A percentile compares a stretch with the other conserved stretches of the same genome.
Evolutionary conservation across 192 early-diverging fungal genomes (phyloP).

Genomic region (Entomortierella beljakovae): DNA sequence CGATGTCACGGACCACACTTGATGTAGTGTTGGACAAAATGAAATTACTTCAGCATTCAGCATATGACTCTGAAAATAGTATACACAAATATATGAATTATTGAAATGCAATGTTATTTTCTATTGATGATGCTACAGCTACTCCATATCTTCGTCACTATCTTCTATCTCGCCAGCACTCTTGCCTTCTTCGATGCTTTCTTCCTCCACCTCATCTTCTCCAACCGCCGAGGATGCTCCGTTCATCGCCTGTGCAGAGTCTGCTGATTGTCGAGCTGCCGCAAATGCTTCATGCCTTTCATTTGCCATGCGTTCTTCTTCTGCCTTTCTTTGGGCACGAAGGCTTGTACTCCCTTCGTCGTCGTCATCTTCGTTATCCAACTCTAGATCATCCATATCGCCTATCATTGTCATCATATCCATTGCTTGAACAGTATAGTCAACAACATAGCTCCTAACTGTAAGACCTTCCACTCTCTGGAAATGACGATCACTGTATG

Average conservation of each 20-base stretch:
- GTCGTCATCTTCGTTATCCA: constrained; percentile 24
- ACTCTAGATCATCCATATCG: constrained; percentile 42
- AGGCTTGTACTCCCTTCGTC: constrained; percentile 9
- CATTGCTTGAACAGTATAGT: constrained; percentile 93
- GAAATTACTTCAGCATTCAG: no score
- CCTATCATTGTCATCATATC: constrained; percentile 62
- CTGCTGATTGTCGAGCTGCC: constrained; percentile 24
- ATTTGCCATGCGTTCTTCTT: constrained; percentile 44
- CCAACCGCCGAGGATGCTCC: constrained; percentile 1
- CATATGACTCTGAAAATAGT: no score
- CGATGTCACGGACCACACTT: no score
- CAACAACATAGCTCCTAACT: constrained; percentile 87
- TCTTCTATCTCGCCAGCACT: constrained; percentile 19
- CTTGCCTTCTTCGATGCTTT: not conserved
- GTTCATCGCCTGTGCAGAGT: not conserved
- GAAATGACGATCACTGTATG: constrained; percentile 95
- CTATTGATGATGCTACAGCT: constrained; percentile 37
- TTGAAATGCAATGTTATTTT: constrained; percentile 42
- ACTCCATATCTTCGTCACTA: constrained; percentile 54
- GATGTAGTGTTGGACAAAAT: no score
- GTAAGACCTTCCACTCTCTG: constrained; percentile 80
- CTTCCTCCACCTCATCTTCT: constrained; percentile 7
- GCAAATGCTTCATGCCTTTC: constrained; percentile 50
- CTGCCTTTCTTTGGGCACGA: constrained; percentile 36
- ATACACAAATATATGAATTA: no score